Percentiles rank a stretch among this genome's conserved stretches.
Conservation (phyloP, 1,139 yeast species). For the Yamadazyma atlantica region DNA sequence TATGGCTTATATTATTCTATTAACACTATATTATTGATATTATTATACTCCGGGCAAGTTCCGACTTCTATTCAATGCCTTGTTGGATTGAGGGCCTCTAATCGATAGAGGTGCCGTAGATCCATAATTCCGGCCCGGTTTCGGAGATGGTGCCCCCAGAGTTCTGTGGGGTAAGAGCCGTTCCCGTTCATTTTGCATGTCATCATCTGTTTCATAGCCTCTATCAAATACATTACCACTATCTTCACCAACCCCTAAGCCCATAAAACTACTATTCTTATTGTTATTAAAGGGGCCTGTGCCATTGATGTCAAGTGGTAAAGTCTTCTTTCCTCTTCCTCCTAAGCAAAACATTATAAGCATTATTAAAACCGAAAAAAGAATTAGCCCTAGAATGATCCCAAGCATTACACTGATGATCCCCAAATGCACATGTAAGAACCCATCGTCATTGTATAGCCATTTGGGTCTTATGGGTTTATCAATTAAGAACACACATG, state of each 20-base stretch:
- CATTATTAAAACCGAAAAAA: conserved; percentile 34
- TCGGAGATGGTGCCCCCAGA: not conserved
- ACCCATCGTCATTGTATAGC: conserved; percentile 45
- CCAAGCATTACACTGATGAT: conserved; percentile 68
- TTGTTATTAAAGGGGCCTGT: conserved; percentile 8
- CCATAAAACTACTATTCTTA: conserved; percentile 33
- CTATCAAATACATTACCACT: conserved; percentile 26
- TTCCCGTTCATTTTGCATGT: conserved; percentile 34
- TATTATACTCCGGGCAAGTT: conserved; percentile 29
- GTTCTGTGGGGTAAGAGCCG: conserved; percentile 26
- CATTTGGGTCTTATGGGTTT: conserved; percentile 57
- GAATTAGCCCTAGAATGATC: conserved; percentile 54
- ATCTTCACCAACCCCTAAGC: conserved; percentile 34
- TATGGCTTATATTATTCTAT: not conserved
- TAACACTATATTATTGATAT: too few relatives aligned
- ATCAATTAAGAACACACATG: conserved; percentile 74
- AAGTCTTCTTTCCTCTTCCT: conserved; percentile 11
- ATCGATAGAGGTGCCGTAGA: conserved; percentile 17
- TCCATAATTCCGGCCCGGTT: conserved; percentile 17
- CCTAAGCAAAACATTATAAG: conserved; percentile 30
- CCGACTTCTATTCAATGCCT: conserved; percentile 29
- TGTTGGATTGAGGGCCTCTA: conserved; percentile 8
- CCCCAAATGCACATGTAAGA: conserved; percentile 60
- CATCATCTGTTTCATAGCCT: conserved; percentile 50
- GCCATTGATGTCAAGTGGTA: conserved; percentile 3